Conservation (phyloP, 176 grass and related monocot genomes). For the Ampelocalamus luodianensis region DNA sequence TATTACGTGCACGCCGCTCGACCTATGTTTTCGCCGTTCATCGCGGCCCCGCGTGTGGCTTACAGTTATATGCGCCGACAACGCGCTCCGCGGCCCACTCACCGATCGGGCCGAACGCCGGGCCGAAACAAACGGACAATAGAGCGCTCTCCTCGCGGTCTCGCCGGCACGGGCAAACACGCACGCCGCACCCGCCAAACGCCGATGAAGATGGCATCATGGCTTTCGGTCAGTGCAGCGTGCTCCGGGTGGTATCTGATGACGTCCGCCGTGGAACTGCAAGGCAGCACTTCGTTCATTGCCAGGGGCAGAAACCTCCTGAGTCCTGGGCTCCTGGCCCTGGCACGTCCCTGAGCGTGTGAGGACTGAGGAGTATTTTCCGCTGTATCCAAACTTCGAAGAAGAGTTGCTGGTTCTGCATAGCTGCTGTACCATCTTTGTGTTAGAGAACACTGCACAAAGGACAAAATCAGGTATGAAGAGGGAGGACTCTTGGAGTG, state of each 20-base stretch:
- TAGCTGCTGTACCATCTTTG: neutral
- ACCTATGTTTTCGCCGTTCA: neutral
- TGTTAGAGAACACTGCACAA: neutral
- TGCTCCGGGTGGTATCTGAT: neutral
- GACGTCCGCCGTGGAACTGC: neutral
- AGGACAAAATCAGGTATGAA: slow-evolving; percentile 15
- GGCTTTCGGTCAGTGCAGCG: neutral
- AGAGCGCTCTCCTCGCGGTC: neutral
- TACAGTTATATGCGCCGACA: neutral
- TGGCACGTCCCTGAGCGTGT: neutral
- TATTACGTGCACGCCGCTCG: neutral
- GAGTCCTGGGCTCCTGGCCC: neutral
- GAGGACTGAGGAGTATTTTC: neutral
- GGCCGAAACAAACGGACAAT: neutral
- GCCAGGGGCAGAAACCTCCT: neutral
- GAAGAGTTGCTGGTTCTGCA: neutral
- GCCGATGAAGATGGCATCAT: neutral
- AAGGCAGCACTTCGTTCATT: neutral
- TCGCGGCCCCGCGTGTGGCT: too few relatives aligned
- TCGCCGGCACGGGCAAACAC: neutral
- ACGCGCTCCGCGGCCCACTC: neutral
- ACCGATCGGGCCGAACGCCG: neutral
- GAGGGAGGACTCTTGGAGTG: neutral
- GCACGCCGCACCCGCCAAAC: neutral
- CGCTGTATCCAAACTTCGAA: neutral